phyloP scores from a whole-genome alignment of 148 eudicot genomes.

The Cornus kousa region DNA sequence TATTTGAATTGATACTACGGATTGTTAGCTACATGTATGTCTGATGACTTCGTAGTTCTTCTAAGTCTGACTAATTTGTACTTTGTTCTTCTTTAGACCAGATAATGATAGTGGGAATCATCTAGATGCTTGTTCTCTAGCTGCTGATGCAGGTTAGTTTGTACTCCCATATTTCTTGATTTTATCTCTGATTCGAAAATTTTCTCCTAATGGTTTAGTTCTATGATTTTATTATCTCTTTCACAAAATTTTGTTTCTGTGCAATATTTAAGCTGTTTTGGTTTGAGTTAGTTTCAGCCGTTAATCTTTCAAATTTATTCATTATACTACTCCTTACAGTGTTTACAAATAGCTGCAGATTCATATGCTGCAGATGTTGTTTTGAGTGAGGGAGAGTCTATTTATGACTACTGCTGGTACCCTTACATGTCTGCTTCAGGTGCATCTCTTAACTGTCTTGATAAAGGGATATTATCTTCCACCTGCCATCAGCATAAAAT shows the following conservation, averaged over 20 bases:
- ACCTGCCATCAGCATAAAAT: not conserved
- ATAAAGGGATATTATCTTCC: not conserved
- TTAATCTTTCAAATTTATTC: not conserved
- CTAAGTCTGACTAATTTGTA: not conserved
- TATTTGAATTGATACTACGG: too few relatives aligned
- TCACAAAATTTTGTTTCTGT: not conserved
- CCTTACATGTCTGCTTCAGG: slow-evolving; percentile 96
- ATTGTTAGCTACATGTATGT: not conserved
- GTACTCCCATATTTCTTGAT: not conserved
- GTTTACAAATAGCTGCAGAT: slow-evolving; percentile 45
- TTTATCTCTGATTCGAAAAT: not conserved
- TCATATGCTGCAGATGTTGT: slow-evolving; percentile 66
- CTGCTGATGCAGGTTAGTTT: slow-evolving; percentile 52
- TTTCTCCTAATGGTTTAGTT: not conserved
- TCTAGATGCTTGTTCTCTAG: slow-evolving; percentile 28
- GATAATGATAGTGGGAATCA: slow-evolving; percentile 37
- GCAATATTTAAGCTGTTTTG: not conserved
- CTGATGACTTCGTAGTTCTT: not conserved
- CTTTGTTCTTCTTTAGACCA: slow-evolving; percentile 42
- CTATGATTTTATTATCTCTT: slow-evolving; percentile 1
- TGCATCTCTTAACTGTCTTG: slow-evolving; percentile 23
- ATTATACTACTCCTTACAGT: slow-evolving; percentile 9
- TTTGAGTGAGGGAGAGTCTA: slow-evolving; percentile 80
- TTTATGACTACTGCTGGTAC: slow-evolving; percentile 98
- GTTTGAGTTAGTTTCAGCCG: not conserved